A percentile compares a stretch with the other conserved stretches of the same genome.
Conservation (phyloP, 768 basidiomycete species). For the Xanthoconium purpureum region DNA sequence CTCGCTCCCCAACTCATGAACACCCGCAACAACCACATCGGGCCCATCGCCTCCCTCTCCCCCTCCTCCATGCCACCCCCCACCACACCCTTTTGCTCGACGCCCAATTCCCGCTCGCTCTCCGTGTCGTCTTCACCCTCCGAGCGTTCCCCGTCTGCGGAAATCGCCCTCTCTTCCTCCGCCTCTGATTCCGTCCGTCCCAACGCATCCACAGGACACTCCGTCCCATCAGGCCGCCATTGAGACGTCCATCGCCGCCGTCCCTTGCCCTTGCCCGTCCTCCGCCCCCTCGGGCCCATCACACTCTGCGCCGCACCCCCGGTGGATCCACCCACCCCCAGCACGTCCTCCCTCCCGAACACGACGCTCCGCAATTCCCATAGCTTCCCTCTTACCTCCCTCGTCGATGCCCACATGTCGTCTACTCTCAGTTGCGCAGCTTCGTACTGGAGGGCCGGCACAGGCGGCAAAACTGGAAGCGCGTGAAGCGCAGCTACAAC, state of each 20-base stretch:
- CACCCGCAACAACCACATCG: slow-evolving; percentile 74
- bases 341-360: slow-evolving; percentile 57
- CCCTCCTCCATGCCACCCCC: slow-evolving; percentile 33
- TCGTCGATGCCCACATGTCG: slow-evolving; percentile 66
- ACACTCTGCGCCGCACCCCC: slow-evolving; percentile 55
- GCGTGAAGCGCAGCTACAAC: slow-evolving; percentile 34
- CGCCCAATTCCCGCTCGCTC: slow-evolving; percentile 28
- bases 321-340: slow-evolving; percentile 30
- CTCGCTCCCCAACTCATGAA: slow-evolving; percentile 75
- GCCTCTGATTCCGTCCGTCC: slow-evolving; percentile 77
- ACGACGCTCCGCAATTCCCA: slow-evolving; percentile 64
- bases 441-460: slow-evolving; percentile 60
- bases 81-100: slow-evolving; percentile 8
- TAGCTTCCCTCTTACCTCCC: slow-evolving; percentile 58
- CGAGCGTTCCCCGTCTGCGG: slow-evolving; percentile 28
- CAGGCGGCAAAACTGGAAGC: slow-evolving; percentile 23
- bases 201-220: slow-evolving; percentile 59
- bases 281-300: slow-evolving; percentile 33
- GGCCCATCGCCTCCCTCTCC: slow-evolving; percentile 58
- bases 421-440: slow-evolving; percentile 63
- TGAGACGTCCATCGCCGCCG: slow-evolving; percentile 41
- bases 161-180: slow-evolving; percentile 57
- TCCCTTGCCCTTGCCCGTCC: slow-evolving; percentile 47
- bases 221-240: slow-evolving; percentile 64
- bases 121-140: slow-evolving; percentile 31